phyloP scores from a whole-genome alignment of 1,139 yeast species.

The Candida albicans region DNA sequence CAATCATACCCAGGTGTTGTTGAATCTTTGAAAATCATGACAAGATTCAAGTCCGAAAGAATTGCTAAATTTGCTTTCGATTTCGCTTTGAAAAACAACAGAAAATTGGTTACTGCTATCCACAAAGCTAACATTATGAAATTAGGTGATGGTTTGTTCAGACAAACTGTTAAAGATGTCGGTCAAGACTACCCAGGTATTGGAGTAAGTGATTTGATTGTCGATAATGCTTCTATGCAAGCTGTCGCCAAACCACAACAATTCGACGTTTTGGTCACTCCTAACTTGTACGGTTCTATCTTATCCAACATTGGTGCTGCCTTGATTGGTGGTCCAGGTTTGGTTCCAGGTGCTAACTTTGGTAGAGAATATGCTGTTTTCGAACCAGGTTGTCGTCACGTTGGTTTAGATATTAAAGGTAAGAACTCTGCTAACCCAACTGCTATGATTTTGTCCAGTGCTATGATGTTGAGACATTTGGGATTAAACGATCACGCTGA shows the following conservation, averaged over 20 bases:
- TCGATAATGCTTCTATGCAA: constrained; percentile 99
- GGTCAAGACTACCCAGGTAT: constrained; percentile 90
- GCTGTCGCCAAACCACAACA: constrained; percentile 98
- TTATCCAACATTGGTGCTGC: constrained; percentile 98
- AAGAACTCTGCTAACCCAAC: constrained; percentile 97
- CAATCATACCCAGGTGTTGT: constrained; percentile 97
- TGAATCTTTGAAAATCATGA: constrained; percentile 92
- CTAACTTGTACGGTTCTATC: constrained; percentile 97
- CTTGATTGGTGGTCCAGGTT: constrained; percentile 97
- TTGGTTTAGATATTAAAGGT: constrained; percentile 94
- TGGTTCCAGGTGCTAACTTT: constrained; percentile 97
- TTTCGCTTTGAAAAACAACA: constrained; percentile 88
- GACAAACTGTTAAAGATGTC: constrained; percentile 87
- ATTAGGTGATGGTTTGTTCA: constrained; percentile 96
- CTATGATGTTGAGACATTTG: constrained; percentile 91
- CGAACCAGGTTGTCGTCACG: constrained; percentile 99
- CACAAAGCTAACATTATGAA: constrained; percentile 99
- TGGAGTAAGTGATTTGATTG: constrained; percentile 87
- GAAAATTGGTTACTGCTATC: constrained; percentile 92
- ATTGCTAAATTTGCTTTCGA: constrained; percentile 97
- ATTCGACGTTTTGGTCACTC: constrained; percentile 96
- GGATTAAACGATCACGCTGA: constrained; percentile 85
- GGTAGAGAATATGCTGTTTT: constrained; percentile 98
- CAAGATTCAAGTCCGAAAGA: constrained; percentile 94
- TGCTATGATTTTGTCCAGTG: constrained; percentile 89